A percentile compares a stretch with the other conserved stretches of the same genome.
Conservation (phyloP, 345 rosid species). For the Eucalyptus cloeziana region DNA sequence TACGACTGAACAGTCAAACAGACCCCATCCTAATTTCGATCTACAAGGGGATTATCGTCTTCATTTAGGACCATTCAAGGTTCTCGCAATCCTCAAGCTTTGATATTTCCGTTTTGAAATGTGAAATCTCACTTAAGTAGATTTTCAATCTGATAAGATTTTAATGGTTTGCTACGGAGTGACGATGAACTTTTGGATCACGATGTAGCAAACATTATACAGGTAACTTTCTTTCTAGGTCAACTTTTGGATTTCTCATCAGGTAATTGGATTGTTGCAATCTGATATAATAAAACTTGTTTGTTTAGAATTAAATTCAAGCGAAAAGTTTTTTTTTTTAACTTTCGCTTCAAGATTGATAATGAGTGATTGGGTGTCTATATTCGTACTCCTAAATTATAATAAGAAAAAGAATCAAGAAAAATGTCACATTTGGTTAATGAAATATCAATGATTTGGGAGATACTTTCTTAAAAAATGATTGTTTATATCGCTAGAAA, state of each 20-base stretch:
- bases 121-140: neutral
- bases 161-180: neutral
- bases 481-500: neutral
- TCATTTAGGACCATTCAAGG: neutral
- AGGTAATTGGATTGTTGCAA: neutral
- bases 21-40: neutral
- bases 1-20: neutral
- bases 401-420: neutral
- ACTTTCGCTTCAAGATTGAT: neutral
- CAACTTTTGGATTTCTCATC: neutral
- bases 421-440: neutral
- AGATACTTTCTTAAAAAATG: neutral
- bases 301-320: neutral
- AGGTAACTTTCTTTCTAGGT: neutral
- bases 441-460: neutral
- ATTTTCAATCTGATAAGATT: neutral
- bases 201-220: neutral
- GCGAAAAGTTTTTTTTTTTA: neutral
- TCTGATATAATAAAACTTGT: neutral
- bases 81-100: neutral
- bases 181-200: neutral
- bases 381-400: neutral
- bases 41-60: neutral
- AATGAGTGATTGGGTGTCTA: neutral
- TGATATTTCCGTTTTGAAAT: neutral